These are phyloP conservation scores for Scolecobasidium constrictum DNA, from an alignment of 2,329 filamentous ascomycete genomes.

Conservation along the genomic window DNA sequence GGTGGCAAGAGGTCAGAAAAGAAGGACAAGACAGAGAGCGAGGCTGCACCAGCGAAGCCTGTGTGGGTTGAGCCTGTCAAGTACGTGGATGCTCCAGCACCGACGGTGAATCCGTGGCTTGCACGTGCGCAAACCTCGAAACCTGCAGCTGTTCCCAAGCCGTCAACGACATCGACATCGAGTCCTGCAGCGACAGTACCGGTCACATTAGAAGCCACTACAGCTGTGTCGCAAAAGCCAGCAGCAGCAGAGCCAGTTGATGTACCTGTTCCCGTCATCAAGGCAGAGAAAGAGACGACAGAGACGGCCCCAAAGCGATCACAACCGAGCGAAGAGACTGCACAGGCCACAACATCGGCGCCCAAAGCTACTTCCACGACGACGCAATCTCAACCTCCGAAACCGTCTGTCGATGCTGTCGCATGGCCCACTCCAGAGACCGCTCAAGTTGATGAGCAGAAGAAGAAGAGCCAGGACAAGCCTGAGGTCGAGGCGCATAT, in stretches of 20 bases:
- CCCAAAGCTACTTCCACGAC: constrained; percentile 38
- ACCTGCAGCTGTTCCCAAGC: constrained; percentile 34
- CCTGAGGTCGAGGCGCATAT: constrained; percentile 50
- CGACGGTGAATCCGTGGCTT: constrained; percentile 79
- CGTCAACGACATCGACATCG: neutral
- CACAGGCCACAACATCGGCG: constrained; percentile 15
- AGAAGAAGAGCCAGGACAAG: constrained; percentile 48
- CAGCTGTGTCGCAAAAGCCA: neutral
- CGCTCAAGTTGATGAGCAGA: constrained; percentile 56
- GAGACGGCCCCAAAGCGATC: neutral
- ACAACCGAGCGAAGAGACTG: constrained; percentile 12
- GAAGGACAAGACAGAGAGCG: constrained; percentile 41
- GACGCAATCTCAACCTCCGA: no score
- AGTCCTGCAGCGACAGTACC: neutral
- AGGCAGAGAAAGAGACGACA: neutral
- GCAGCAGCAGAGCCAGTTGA: neutral
- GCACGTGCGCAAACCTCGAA: constrained; percentile 59
- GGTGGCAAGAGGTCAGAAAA: constrained; percentile 43
- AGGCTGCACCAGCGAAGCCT: constrained; percentile 29
- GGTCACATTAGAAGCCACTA: neutral
- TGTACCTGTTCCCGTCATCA: neutral
- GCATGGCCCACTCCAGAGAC: constrained; percentile 88
- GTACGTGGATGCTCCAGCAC: constrained; percentile 70
- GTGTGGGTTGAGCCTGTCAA: constrained; percentile 27
- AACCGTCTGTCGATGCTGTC: constrained; percentile 63